phyloP scores from a whole-genome alignment of 371 early-diverging fungal species.

The Mortierella sp. region DNA sequence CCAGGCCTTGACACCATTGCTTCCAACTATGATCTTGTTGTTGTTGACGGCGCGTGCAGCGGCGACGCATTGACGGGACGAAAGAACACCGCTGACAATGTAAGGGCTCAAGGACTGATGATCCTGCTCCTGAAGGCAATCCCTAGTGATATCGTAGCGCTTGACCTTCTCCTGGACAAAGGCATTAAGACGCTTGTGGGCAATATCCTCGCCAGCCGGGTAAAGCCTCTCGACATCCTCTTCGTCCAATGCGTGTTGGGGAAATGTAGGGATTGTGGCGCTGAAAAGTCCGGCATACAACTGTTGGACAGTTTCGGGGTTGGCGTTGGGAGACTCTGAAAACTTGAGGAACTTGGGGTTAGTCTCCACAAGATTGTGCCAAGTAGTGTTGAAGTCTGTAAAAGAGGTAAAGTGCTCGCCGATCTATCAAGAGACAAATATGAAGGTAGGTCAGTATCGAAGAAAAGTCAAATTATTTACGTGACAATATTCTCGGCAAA shows the following conservation, averaged over 20 bases:
- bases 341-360: slow-evolving; percentile 34
- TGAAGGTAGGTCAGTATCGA: background rate
- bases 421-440: slow-evolving; percentile 17
- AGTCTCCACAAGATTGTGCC: slow-evolving; percentile 56
- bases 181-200: slow-evolving; percentile 37
- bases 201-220: slow-evolving; percentile 61
- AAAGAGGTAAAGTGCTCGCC: slow-evolving; percentile 54
- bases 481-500: background rate
- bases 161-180: slow-evolving; percentile 43
- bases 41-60: slow-evolving; percentile 62
- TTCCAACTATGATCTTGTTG: slow-evolving; percentile 63
- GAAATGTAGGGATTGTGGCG: slow-evolving; percentile 18
- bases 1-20: slow-evolving; percentile 61
- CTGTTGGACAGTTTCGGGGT: slow-evolving; percentile 30
- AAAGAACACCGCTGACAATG: slow-evolving; percentile 63
- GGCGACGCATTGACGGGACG: slow-evolving; percentile 63
- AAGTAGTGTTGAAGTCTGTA: slow-evolving; percentile 57
- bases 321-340: slow-evolving; percentile 32
- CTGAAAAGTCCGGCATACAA: slow-evolving; percentile 28
- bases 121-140: slow-evolving; percentile 44
- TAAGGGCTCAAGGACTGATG: slow-evolving; percentile 52
- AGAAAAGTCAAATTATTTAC: background rate
- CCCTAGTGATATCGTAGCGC: slow-evolving; percentile 46
- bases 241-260: slow-evolving; percentile 29
- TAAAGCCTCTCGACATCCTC: slow-evolving; percentile 40